Evolutionary conservation across 2,329 filamentous ascomycete genomes (phyloP).

Genomic region (Cytospora paraplurivora): DNA sequence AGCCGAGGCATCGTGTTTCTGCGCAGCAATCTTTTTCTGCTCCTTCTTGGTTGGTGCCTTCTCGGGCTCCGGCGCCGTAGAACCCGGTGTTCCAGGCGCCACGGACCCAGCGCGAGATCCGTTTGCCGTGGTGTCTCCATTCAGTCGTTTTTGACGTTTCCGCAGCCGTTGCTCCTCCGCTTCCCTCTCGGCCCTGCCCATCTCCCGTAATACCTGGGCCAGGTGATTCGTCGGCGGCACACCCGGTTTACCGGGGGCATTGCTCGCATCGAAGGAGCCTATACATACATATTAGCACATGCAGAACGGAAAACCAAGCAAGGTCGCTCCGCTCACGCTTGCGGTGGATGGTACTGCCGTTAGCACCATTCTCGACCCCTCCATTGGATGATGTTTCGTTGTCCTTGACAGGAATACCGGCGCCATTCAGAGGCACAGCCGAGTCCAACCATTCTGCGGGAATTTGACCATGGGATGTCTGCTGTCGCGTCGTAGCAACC

Average conservation of each 20-base stretch:
- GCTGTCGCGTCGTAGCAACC: constrained; percentile 71
- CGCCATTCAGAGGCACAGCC: constrained; percentile 56
- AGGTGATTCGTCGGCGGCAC: constrained; percentile 51
- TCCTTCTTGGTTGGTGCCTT: constrained; percentile 88
- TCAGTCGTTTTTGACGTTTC: constrained; percentile 63
- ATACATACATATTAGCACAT: constrained; percentile 29
- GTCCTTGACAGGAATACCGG: constrained; percentile 36
- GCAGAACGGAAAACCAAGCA: constrained; percentile 1
- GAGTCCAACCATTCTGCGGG: constrained; percentile 76
- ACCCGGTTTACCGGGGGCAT: constrained; percentile 29
- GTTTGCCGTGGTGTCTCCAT: constrained; percentile 56
- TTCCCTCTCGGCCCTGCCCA: constrained; percentile 67
- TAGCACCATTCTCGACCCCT: constrained; percentile 51
- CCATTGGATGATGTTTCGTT: constrained; percentile 34
- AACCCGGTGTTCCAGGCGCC: constrained; percentile 62
- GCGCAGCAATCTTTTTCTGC: constrained; percentile 72
- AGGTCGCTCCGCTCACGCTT: constrained; percentile 57
- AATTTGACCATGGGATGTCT: constrained; percentile 76
- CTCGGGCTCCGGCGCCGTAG: constrained; percentile 62
- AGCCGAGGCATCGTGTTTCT: constrained; percentile 76
- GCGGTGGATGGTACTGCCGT: constrained; percentile 55
- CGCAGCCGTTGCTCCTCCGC: constrained; percentile 72
- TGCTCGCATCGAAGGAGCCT: constrained; percentile 45
- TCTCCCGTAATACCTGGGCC: constrained; percentile 57
- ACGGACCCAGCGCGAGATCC: constrained; percentile 57